Base-by-base conservation (phyloP, 495 filamentous ascomycete species). In the Neurospora tetraspora region DNA sequence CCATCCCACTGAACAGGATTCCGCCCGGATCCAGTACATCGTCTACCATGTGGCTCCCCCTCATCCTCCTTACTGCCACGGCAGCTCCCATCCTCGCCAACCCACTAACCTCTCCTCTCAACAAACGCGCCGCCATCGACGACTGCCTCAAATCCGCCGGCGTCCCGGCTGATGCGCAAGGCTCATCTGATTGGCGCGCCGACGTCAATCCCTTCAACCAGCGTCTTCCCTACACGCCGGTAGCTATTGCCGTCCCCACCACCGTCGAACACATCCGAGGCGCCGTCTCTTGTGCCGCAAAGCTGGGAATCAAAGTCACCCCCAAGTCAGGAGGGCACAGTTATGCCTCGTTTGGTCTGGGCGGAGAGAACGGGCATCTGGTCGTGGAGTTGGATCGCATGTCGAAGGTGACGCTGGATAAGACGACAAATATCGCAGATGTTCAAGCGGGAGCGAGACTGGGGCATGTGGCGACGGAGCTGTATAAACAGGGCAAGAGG, bases 281-380 rank as follows among this genome's bases (percentile, higher is more conserved):
- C 12, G 82, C 84, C 23, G 80, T 86, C 18, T 75, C 79, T n/a
- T 85, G 83, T 45, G 83, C 80, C 27, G 75, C 76, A 12, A 78
- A 81, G 77, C 72, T 80, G 27, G 83, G 81, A 5, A 77, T 84
- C 16, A 84, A 85, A 73, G 81, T 83, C 9, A 82, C 75, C 10
- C 72, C 83, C 34, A 86, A 84, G 74, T 80, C 79, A 37, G 84
- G 84, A 65, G 84, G 84, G 3, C 84, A 86, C 75, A 84, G 82
- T 70, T 85, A 86, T 71, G 84, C 80, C 5, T 84, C 82, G 23
- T 80, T 83, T 14, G 84, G 84, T 39, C 76, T 86, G 6, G 84
- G 84, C 12, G 84, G 84, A 2, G 82, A 86, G 76, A 78, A 86
- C 27, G 84, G 84, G 11, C 83, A 85, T 75, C 79, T 86, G 18